A percentile compares a stretch with the other conserved stretches of the same genome.
Conservation (phyloP, 169 alveolate species). For the Plasmodium vivax region DNA sequence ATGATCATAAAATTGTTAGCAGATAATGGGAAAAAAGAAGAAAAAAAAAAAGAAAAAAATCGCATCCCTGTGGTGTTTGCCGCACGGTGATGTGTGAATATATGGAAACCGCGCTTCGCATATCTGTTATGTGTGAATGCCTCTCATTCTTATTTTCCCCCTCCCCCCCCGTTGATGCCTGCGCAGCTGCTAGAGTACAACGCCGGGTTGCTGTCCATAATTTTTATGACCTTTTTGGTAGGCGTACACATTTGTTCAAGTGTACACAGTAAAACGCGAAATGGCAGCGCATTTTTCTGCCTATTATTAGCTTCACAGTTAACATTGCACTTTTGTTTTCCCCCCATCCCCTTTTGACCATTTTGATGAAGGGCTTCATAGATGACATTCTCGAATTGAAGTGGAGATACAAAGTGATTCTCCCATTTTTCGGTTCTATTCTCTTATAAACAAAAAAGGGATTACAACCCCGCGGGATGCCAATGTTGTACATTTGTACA, state of each 20-base stretch:
- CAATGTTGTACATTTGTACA: not conserved
- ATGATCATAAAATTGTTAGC: constrained; percentile 73
- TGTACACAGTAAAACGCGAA: not conserved
- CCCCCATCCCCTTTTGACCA: not conserved
- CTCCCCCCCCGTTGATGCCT: not conserved
- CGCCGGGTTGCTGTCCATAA: constrained; percentile 90
- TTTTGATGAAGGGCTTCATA: constrained; percentile 84
- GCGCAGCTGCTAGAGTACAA: constrained; percentile 84
- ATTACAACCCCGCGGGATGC: not conserved
- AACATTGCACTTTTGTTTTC: not conserved
- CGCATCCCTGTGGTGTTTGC: not conserved
- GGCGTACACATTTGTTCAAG: not conserved
- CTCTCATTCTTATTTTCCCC: not conserved
- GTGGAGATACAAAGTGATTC: constrained; percentile 93
- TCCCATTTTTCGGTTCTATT: constrained; percentile 90
- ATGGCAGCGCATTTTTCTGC: not conserved
- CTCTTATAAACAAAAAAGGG: constrained; percentile 5
- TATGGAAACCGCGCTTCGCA: not conserved
- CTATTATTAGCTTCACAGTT: not conserved
- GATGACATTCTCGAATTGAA: constrained; percentile 93
- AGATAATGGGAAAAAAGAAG: constrained; percentile 45
- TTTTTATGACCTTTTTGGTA: constrained; percentile 90
- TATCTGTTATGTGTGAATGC: constrained; percentile 9
- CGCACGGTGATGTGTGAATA: not conserved
- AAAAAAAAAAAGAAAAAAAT: not conserved